phyloP scores from a whole-genome alignment of 1,284 basidiomycete species.

The Schizopora paradoxa region DNA sequence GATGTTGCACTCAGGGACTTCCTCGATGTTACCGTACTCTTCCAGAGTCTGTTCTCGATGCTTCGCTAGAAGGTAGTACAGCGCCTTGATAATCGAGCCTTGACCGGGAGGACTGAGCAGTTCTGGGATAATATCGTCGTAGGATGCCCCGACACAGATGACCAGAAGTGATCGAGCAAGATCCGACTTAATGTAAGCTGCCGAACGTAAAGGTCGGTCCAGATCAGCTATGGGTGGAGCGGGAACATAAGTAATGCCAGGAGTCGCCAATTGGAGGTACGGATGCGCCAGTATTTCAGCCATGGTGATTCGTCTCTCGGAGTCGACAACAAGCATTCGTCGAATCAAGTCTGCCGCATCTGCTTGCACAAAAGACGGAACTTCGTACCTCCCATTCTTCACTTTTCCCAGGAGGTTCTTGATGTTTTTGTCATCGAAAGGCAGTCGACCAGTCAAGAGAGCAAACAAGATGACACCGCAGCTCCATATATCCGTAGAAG shows the following conservation, averaged over 20 bases:
- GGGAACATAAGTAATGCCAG: slow-evolving; percentile 50
- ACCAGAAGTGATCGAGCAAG: slow-evolving; percentile 85
- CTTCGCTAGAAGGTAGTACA: slow-evolving; percentile 82
- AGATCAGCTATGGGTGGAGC: slow-evolving; percentile 63
- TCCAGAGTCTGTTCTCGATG: slow-evolving; percentile 74
- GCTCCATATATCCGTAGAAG: slow-evolving; percentile 92
- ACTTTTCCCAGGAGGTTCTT: slow-evolving; percentile 85
- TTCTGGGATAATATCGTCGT: slow-evolving; percentile 54
- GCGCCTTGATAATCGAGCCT: slow-evolving; percentile 85
- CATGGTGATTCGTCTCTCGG: slow-evolving; percentile 82
- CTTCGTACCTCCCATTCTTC: slow-evolving; percentile 80
- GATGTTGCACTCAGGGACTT: slow-evolving; percentile 29
- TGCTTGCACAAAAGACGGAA: slow-evolving; percentile 71
- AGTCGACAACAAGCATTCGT: slow-evolving; percentile 90
- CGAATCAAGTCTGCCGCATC: slow-evolving; percentile 71
- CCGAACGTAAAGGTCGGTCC: slow-evolving; percentile 61
- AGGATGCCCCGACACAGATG: slow-evolving; percentile 74
- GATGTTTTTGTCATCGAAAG: slow-evolving; percentile 87
- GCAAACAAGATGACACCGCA: slow-evolving; percentile 89
- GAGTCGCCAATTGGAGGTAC: slow-evolving; percentile 58
- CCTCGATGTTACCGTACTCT: slow-evolving; percentile 48
- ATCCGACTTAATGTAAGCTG: slow-evolving; percentile 77
- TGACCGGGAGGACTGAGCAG: slow-evolving; percentile 57
- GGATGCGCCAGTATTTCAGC: slow-evolving; percentile 84
- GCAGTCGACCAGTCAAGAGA: slow-evolving; percentile 81